Percentiles rank a stretch among this genome's conserved stretches.
Conservation (phyloP, 805 yeast species). For the Cephaloascus albidus region DNA sequence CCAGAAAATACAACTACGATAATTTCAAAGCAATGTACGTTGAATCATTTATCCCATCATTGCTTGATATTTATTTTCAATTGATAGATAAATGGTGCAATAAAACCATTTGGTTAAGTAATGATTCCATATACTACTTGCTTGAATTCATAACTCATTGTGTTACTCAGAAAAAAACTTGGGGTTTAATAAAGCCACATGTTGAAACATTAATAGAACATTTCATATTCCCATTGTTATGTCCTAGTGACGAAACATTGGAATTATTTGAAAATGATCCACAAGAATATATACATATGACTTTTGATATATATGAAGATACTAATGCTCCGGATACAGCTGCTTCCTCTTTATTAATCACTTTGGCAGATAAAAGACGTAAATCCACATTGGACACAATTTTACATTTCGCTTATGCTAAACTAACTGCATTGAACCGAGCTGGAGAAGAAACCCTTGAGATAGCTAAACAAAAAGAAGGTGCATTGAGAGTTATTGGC, state of each 20-base stretch:
- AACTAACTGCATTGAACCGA: constrained; percentile 23
- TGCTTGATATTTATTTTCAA: constrained; percentile 52
- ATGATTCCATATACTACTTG: constrained; percentile 54
- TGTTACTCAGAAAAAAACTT: constrained; percentile 42
- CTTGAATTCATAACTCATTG: constrained; percentile 46
- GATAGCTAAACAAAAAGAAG: constrained; percentile 58
- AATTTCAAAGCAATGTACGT: constrained; percentile 49
- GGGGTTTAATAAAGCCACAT: constrained; percentile 61
- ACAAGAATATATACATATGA: constrained; percentile 72
- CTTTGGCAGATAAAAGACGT: constrained; percentile 62
- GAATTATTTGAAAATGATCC: constrained; percentile 83
- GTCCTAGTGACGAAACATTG: constrained; percentile 58
- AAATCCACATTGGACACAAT: constrained; percentile 51
- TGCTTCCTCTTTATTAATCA: constrained; percentile 62
- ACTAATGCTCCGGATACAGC: constrained; percentile 66
- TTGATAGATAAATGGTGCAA: constrained; percentile 71
- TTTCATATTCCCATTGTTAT: constrained; percentile 66
- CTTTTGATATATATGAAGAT: constrained; percentile 54
- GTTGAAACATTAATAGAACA: constrained; percentile 56
- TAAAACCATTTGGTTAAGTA: constrained; percentile 58
- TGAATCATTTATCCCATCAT: constrained; percentile 60
- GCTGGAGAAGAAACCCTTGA: constrained; percentile 30
- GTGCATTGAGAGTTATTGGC: constrained; percentile 72
- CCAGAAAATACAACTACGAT: constrained; percentile 44
- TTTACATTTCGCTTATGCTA: constrained; percentile 47